phyloP scores from a whole-genome alignment of 352 stramenopile species.

The Pythium volutum region DNA sequence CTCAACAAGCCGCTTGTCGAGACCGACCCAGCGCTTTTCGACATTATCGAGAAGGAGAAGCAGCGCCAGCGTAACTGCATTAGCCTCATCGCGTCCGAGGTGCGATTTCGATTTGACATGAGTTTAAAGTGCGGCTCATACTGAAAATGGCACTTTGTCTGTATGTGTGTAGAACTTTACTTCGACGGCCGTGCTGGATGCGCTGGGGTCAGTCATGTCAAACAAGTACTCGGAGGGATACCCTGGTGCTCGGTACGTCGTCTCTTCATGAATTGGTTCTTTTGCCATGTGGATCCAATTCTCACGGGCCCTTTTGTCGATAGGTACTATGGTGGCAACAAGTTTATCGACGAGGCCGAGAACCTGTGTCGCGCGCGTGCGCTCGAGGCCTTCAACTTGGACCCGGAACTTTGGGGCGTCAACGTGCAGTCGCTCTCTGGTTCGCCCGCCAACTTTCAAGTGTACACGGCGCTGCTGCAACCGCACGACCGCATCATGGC shows the following conservation, averaged over 20 bases:
- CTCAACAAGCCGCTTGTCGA: constrained; percentile 89
- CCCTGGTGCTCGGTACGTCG: constrained; percentile 79
- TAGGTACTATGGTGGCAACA: constrained; percentile 98
- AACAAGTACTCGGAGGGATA: constrained; percentile 99
- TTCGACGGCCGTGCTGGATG: constrained; percentile 95
- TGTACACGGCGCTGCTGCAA: constrained; percentile 97
- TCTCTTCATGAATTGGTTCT: not conserved
- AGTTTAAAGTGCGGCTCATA: too few relatives aligned
- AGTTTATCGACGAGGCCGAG: constrained; percentile 99
- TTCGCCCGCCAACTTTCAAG: constrained; percentile 99
- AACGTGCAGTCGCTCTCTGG: constrained; percentile 98
- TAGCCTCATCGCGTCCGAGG: constrained; percentile 98
- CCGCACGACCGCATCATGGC: constrained; percentile 99
- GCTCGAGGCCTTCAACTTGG: constrained; percentile 96
- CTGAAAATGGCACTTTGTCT: too few relatives aligned
- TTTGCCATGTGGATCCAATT: not conserved
- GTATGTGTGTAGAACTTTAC: constrained; percentile 99
- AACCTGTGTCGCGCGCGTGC: constrained; percentile 96
- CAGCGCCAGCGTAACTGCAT: constrained; percentile 96
- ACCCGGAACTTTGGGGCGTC: constrained; percentile 94
- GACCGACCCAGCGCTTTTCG: constrained; percentile 91
- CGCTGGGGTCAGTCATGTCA: constrained; percentile 97
- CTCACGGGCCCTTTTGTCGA: constrained; percentile 10
- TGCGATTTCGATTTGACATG: too few relatives aligned
- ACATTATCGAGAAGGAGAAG: constrained; percentile 98